Evolutionary conservation across 208 protist species (phyloP), one percentile per base, ranked within the genome.

Genomic region (Wallacemonas rigidus): DNA sequence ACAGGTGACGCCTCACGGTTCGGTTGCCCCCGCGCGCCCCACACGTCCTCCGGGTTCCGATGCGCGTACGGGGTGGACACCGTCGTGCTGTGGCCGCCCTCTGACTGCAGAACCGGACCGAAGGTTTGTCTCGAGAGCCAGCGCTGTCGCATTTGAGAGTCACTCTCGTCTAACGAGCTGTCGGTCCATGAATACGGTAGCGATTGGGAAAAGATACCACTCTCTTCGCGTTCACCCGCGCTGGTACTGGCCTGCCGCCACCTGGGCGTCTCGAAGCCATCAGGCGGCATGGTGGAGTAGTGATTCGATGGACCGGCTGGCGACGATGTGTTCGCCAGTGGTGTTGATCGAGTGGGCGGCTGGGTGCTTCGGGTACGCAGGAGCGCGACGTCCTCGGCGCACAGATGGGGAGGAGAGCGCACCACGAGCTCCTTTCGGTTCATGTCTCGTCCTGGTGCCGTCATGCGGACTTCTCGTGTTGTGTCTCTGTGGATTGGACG

Each of bases 141-240:
- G n/a, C 81, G 81, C 17, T 67, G 48, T 26, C 70, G 69, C 38
- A 60, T 75, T 3, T 67, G 38, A 1, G 72, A 41, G 0, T 72
- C 68, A 1, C 65, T 78, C 45, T 86, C 76, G 11, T 78, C 73
- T 4, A 74, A 26, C 69, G 82, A 86, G 65, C 69, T 77, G 54
- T 81, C 77, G 2, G 43, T 76, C 81, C 81, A 86, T 38, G 70
- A 79, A 69, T 86, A 86, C 6, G 70, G 67, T 5, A 83, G 63
- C 2, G 71, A 76, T 3, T 4, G 38, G 8, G 60, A 65, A 41
- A 65, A 65, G 60, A 50, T 1, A 3, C 60, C 60, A 17, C 60
- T 65, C 38, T 61, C 51, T 41, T 72, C 67, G 7, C 62, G 57
- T 3, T 69, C 38, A 5, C 15, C 64, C 39, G 61, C 50, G 48